Conservation (phyloP, 2,329 filamentous ascomycete genomes). For the Microcera coccophila region DNA sequence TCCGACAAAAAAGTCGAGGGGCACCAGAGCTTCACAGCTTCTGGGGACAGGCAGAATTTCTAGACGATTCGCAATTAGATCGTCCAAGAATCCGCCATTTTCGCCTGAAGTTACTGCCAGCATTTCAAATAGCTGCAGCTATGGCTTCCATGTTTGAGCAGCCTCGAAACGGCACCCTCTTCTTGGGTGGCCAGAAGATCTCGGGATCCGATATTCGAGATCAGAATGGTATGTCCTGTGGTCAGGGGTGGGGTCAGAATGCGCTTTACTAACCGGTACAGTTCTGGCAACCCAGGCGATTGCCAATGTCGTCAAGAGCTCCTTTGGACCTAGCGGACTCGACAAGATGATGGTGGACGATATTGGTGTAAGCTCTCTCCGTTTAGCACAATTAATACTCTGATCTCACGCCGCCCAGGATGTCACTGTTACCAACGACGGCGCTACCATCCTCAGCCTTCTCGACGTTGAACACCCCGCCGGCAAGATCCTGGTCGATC, state of each 20-base stretch:
- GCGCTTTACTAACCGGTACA: slow-evolving; percentile 36
- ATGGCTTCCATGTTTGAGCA: slow-evolving; percentile 98
- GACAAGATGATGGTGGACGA: slow-evolving; percentile 99
- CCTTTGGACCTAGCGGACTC: slow-evolving; percentile 91
- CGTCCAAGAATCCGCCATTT: slow-evolving; percentile 25
- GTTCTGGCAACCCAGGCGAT: slow-evolving; percentile 95
- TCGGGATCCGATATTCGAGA: slow-evolving; percentile 94
- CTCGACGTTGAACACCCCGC: slow-evolving; percentile 97
- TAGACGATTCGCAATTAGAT: slow-evolving; percentile 22
- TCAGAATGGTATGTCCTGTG: slow-evolving; percentile 69
- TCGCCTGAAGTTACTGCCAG: slow-evolving; percentile 14
- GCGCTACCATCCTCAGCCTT: slow-evolving; percentile 90
- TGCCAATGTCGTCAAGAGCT: slow-evolving; percentile 98
- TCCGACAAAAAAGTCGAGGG: slow-evolving; percentile 29
- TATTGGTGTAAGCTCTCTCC: slow-evolving; percentile 67
- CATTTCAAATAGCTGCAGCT: slow-evolving; percentile 26
- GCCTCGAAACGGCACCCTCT: slow-evolving; percentile 90
- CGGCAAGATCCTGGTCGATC: slow-evolving; percentile 95
- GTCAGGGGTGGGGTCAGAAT: slow-evolving; percentile 23
- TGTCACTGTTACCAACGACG: slow-evolving; percentile 98
- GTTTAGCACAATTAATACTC: slow-evolving; percentile 13
- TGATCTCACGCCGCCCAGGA: slow-evolving; percentile 53
- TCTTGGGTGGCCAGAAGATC: slow-evolving; percentile 96
- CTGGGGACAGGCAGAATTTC: slow-evolving; percentile 30
- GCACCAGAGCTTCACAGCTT: slow-evolving; percentile 29